A percentile compares a stretch with the other conserved stretches of the same genome.
phyloP scores from a whole-genome alignment of 2,329 filamentous ascomycete species.

The Berkeleyomyces rouxiae region DNA sequence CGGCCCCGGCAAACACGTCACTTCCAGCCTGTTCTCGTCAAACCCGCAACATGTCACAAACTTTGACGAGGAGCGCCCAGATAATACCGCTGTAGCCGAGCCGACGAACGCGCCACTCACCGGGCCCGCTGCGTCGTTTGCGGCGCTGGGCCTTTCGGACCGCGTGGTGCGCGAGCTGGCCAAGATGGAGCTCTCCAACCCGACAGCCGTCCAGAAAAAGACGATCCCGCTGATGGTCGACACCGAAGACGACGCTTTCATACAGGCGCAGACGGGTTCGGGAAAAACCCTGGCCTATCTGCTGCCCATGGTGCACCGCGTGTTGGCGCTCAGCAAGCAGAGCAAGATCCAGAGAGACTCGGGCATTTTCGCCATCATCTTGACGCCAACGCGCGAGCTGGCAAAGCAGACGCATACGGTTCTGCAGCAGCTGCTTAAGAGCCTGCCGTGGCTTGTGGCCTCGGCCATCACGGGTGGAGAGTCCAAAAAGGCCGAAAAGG shows the following conservation, averaged over 20 bases:
- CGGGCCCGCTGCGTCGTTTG: conserved; percentile 73
- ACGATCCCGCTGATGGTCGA: conserved; percentile 66
- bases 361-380: conserved; percentile 81
- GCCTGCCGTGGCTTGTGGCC: conserved; percentile 83
- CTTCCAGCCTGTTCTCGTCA: conserved; percentile 83
- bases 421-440: conserved; percentile 69
- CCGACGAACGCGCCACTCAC: conserved; percentile 84
- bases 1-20: conserved; percentile 37
- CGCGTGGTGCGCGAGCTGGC: conserved; percentile 67
- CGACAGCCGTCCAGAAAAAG: conserved; percentile 87
- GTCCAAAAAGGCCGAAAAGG: conserved; percentile 69
- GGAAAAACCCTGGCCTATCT: conserved; percentile 97
- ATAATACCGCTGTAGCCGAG: conserved; percentile 37
- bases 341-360: conserved; percentile 60
- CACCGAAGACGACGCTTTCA: conserved; percentile 77
- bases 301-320: conserved; percentile 75
- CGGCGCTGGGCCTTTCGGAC: conserved; percentile 64
- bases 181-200: conserved; percentile 77
- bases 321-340: conserved; percentile 57
- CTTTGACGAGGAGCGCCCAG: conserved; percentile 35
- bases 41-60: conserved; percentile 61
- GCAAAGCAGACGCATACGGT: conserved; percentile 87
- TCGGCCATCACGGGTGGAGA: conserved; percentile 62
- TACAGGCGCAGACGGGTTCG: conserved; percentile 92
- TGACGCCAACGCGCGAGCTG: conserved; percentile 83